These are phyloP conservation scores for Cordyceps militaris DNA, from an alignment of 2,329 filamentous ascomycete genomes.

Conservation along the genomic window DNA sequence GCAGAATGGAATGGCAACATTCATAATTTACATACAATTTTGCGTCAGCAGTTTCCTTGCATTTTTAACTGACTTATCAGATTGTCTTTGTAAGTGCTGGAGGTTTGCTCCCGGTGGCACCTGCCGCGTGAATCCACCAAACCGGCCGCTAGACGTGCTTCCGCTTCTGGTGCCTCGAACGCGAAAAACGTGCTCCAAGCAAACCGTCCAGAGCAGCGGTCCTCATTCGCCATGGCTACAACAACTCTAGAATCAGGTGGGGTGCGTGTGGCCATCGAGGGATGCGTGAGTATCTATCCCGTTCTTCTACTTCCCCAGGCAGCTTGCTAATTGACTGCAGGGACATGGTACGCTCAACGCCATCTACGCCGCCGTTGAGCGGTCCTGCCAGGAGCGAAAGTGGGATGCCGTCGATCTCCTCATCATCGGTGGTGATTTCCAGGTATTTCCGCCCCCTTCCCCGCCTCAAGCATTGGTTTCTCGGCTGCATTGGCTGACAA, in stretches of 20 bases:
- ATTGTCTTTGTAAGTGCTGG: neutral
- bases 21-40: neutral
- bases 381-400: conserved; percentile 59
- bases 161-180: neutral
- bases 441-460: conserved; percentile 41
- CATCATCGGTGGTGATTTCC: conserved; percentile 95
- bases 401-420: conserved; percentile 83
- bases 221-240: conserved; percentile 22
- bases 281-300: conserved; percentile 57
- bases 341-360: conserved; percentile 88
- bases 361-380: conserved; percentile 74
- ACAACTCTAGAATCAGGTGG: conserved; percentile 33
- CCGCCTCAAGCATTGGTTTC: neutral
- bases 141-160: neutral
- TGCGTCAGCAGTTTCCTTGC: neutral
- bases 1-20: neutral
- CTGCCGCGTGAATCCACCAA: neutral
- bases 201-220: neutral
- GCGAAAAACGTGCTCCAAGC: conserved; percentile 1
- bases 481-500: conserved; percentile 6
- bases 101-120: neutral
- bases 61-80: neutral
- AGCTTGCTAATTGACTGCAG: conserved; percentile 35
- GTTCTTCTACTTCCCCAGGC: neutral
- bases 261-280: conserved; percentile 76